Evolutionary conservation across 768 basidiomycete species (phyloP).

Genomic region (Mycena capillaripes): DNA sequence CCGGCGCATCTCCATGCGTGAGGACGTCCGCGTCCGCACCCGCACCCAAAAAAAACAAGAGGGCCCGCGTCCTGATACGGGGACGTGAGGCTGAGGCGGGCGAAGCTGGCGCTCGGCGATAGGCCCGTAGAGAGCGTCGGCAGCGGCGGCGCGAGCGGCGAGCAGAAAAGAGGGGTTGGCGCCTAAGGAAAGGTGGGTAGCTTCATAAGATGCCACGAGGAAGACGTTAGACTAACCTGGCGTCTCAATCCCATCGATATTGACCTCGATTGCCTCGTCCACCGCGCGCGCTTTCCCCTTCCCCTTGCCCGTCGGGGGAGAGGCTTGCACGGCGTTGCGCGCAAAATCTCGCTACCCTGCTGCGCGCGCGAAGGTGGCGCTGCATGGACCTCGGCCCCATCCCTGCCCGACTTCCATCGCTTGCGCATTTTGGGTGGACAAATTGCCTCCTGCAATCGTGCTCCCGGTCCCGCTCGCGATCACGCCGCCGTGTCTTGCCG

Average conservation of each 20-base stretch:
- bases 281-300: constrained; percentile 39
- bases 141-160: not conserved
- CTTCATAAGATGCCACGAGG: too few species aligned
- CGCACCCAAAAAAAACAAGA: not conserved
- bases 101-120: constrained; percentile 30
- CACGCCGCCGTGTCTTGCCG: constrained; percentile 12
- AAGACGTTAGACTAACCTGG: too few species aligned
- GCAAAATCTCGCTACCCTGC: not conserved
- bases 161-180: not conserved
- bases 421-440: constrained; percentile 32
- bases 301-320: not conserved
- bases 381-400: not conserved
- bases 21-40: constrained; percentile 7
- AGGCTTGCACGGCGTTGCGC: not conserved
- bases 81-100: constrained; percentile 23
- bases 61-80: constrained; percentile 8
- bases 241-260: too few species aligned
- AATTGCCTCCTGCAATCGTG: not conserved
- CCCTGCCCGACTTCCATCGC: constrained; percentile 13
- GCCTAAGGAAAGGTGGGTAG: not conserved
- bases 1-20: not conserved
- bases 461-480: not conserved
- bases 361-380: not conserved
- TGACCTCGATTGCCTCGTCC: constrained; percentile 22
- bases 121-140: too few species aligned